phyloP scores from a whole-genome alignment of 169 alveolate species.

The Plasmodium billcollinsi region DNA sequence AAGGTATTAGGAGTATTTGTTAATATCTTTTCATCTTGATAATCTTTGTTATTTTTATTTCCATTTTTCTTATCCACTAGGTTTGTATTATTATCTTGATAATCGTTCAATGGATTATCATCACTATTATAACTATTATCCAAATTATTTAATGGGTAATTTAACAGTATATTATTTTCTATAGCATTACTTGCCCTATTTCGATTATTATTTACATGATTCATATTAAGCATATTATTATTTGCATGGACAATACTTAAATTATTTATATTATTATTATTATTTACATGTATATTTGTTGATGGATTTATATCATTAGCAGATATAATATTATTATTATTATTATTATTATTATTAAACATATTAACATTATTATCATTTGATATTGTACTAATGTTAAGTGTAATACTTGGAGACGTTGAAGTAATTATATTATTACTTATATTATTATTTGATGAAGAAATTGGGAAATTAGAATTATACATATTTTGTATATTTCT shows the following conservation, averaged over 20 bases:
- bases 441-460: neutral
- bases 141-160: slow-evolving; percentile 31
- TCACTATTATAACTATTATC: slow-evolving; percentile 68
- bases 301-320: neutral
- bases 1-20: neutral
- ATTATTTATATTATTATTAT: neutral
- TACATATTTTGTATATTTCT: neutral
- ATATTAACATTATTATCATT: neutral
- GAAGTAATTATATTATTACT: neutral
- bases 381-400: neutral
- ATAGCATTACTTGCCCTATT: neutral
- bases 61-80: slow-evolving; percentile 36
- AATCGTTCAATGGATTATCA: slow-evolving; percentile 27
- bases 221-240: neutral
- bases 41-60: slow-evolving; percentile 1
- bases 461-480: slow-evolving; percentile 2
- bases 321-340: neutral
- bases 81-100: slow-evolving; percentile 9
- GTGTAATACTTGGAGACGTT: neutral
- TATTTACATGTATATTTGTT: neutral
- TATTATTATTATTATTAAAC: neutral
- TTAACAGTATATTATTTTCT: neutral
- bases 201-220: slow-evolving; percentile 7
- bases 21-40: neutral
- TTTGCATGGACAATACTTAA: neutral